Percentiles rank a stretch among this genome's conserved stretches.
These are phyloP conservation scores for Hyaloscypha finlandica DNA, from an alignment of 495 filamentous ascomycete species.

Conservation along the genomic window DNA sequence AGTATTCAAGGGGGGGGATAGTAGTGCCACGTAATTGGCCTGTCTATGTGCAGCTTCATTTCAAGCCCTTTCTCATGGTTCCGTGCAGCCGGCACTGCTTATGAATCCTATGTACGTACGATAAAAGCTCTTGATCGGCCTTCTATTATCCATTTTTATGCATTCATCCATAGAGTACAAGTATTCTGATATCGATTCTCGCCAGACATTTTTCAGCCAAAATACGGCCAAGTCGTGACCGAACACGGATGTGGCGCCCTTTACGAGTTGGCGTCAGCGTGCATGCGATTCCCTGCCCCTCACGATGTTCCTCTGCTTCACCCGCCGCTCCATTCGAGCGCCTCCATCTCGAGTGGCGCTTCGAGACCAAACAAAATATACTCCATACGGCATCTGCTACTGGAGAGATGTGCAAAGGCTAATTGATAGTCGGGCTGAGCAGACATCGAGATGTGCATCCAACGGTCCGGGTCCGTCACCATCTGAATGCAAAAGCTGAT, in stretches of 20 bases:
- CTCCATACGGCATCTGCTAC: neutral
- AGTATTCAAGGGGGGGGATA: no score
- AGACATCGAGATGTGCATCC: neutral
- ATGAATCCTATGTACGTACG: neutral
- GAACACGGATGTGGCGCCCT: neutral
- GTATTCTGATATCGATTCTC: neutral
- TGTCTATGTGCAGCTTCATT: neutral
- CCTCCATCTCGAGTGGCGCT: neutral
- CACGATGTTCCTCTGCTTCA: constrained; percentile 1
- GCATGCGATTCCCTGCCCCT: constrained; percentile 17
- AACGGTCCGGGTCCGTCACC: neutral
- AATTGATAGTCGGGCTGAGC: constrained; percentile 14
- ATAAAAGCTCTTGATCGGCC: neutral
- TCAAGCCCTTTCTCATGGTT: neutral
- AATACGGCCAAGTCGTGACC: neutral
- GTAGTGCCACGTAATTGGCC: neutral
- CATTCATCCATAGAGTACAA: neutral
- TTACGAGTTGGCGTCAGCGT: constrained; percentile 21
- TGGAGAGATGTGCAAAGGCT: neutral
- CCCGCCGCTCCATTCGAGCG: neutral
- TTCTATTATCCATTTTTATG: neutral
- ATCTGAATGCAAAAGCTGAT: neutral
- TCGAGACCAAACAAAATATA: neutral
- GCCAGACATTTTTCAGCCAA: neutral
- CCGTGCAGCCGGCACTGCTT: neutral